Evolutionary conservation across 371 early-diverging fungal species (phyloP).

Genomic region (Mucor mucedo): DNA sequence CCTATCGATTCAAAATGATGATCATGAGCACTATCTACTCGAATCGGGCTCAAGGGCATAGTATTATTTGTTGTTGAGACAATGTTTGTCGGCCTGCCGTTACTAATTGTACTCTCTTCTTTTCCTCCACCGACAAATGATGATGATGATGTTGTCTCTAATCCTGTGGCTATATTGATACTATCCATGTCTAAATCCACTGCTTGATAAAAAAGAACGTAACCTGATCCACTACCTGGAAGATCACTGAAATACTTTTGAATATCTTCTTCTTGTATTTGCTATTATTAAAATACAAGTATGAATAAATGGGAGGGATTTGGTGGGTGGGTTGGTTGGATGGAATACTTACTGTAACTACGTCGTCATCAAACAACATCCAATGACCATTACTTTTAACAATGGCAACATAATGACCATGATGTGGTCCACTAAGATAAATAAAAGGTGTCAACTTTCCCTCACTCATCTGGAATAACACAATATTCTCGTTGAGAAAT

Average conservation of each 20-base stretch:
- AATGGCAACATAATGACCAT: constrained; percentile 95
- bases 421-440: constrained; percentile 84
- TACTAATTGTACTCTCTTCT: constrained; percentile 15
- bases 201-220: constrained; percentile 84
- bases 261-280: constrained; percentile 80
- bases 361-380: constrained; percentile 95
- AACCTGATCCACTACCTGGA: constrained; percentile 81
- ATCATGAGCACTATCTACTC: constrained; percentile 2
- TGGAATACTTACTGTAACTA: constrained; percentile 68
- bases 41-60: constrained; percentile 12
- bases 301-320: not conserved
- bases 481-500: not conserved
- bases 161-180: constrained; percentile 30
- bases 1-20: constrained; percentile 11
- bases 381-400: constrained; percentile 88
- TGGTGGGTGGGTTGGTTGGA: not conserved
- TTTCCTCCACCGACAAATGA: not conserved
- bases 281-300: constrained; percentile 28
- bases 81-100: constrained; percentile 23
- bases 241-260: constrained; percentile 85
- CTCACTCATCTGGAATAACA: too few species aligned
- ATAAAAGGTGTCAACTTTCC: not conserved
- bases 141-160: not conserved
- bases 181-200: constrained; percentile 50
- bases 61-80: constrained; percentile 13